phyloP scores from a whole-genome alignment of 495 filamentous ascomycete species.

The Sabuloglossum arenarium region DNA sequence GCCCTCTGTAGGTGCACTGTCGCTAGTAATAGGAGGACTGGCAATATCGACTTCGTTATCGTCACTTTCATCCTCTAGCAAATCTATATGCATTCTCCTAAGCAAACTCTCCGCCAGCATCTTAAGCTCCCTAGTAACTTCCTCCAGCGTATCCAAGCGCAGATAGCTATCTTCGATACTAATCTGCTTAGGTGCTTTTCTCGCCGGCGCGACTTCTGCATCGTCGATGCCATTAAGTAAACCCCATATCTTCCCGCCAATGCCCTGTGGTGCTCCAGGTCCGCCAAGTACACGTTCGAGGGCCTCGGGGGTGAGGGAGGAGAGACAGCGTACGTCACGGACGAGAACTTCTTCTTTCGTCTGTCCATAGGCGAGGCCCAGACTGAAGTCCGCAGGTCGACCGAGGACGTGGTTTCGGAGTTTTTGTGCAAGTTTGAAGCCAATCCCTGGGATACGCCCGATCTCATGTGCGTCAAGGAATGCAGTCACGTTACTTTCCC shows the following conservation, averaged over 20 bases:
- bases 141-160: slow-evolving; percentile 36
- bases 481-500: slow-evolving; percentile 28
- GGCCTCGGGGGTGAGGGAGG: slow-evolving; percentile 30
- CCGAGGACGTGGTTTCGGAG: slow-evolving; percentile 40
- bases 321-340: slow-evolving; percentile 33
- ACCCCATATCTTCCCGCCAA: slow-evolving; percentile 40
- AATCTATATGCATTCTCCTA: slow-evolving; percentile 55
- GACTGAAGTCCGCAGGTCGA: slow-evolving; percentile 19
- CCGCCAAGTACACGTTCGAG: slow-evolving; percentile 46
- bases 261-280: slow-evolving; percentile 43
- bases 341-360: slow-evolving; percentile 40
- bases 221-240: slow-evolving; percentile 42
- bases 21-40: slow-evolving; percentile 2
- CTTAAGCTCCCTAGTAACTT: slow-evolving; percentile 41
- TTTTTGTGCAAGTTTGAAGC: slow-evolving; percentile 51
- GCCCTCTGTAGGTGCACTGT: not conserved
- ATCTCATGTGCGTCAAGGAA: slow-evolving; percentile 67
- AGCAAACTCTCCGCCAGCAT: slow-evolving; percentile 48
- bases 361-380: slow-evolving; percentile 21
- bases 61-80: slow-evolving; percentile 27
- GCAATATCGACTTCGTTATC: slow-evolving; percentile 15
- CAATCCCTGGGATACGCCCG: slow-evolving; percentile 70
- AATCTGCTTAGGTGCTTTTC: slow-evolving; percentile 65
- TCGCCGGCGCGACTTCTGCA: slow-evolving; percentile 45
- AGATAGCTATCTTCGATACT: slow-evolving; percentile 85